Percentiles rank a stretch among this genome's conserved stretches.
Evolutionary conservation across 495 filamentous ascomycete species (phyloP).

Genomic region (Penicillium odoratum): DNA sequence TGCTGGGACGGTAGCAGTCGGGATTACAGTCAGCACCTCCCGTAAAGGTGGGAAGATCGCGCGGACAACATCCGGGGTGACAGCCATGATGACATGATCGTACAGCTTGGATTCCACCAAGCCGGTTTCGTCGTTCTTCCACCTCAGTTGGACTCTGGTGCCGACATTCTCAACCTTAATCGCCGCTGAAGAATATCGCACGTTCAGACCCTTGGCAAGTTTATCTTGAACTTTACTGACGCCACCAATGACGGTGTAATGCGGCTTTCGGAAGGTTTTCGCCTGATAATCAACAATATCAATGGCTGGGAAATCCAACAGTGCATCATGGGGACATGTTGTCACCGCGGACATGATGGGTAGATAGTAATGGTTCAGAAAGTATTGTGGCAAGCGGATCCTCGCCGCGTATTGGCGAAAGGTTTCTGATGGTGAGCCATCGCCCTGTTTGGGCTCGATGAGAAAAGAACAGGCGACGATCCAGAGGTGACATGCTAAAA

Average conservation of each 20-base stretch:
- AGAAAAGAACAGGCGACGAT: slow-evolving; percentile 50
- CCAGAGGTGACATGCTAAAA: slow-evolving; percentile 47
- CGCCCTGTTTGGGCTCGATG: slow-evolving; percentile 29
- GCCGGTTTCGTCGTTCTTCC: slow-evolving; percentile 9
- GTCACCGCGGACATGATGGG: slow-evolving; percentile 53
- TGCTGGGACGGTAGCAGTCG: slow-evolving; percentile 42
- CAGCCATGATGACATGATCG: slow-evolving; percentile 45
- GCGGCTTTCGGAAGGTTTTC: slow-evolving; percentile 42
- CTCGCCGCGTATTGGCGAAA: slow-evolving; percentile 44
- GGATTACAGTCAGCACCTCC: slow-evolving; percentile 37
- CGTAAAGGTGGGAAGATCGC: slow-evolving; percentile 44
- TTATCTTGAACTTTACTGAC: slow-evolving; percentile 45
- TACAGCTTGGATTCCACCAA: slow-evolving; percentile 11
- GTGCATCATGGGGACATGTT: slow-evolving; percentile 52
- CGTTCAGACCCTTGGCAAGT: slow-evolving; percentile 32
- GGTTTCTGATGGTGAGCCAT: slow-evolving; percentile 33
- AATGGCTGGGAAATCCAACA: slow-evolving; percentile 50
- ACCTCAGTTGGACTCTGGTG: slow-evolving; percentile 17
- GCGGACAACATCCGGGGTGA: slow-evolving; percentile 44
- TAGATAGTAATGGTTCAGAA: slow-evolving; percentile 46
- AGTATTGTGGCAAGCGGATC: slow-evolving; percentile 45
- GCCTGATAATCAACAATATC: slow-evolving; percentile 51
- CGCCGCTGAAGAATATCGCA: slow-evolving; percentile 11
- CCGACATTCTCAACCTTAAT: slow-evolving; percentile 18
- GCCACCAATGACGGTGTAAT: slow-evolving; percentile 50